phyloP scores from a whole-genome alignment of 106 monocot genomes.

The Xerophyta viscosa region DNA sequence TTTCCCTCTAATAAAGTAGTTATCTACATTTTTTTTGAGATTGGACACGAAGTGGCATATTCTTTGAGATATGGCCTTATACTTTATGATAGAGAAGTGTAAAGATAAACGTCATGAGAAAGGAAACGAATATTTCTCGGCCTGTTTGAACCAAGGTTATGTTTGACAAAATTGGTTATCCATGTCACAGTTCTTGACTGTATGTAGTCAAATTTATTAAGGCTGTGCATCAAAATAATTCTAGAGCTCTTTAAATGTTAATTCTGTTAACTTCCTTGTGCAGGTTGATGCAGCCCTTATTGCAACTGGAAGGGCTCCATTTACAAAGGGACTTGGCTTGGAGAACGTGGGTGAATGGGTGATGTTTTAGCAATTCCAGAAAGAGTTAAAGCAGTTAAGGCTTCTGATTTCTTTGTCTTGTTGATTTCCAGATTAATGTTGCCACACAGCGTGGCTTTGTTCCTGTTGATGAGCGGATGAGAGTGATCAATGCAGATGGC shows the following conservation, averaged over 20 bases:
- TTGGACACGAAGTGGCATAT: background rate
- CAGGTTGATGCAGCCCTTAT: constrained; percentile 99
- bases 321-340: constrained; percentile 95
- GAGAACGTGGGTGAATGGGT: constrained; percentile 70
- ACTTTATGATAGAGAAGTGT: too few relatives aligned
- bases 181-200: too few relatives aligned
- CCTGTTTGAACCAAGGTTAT: too few relatives aligned
- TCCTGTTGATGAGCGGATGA: constrained; percentile 93
- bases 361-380: background rate
- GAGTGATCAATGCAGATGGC: constrained; percentile 70
- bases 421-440: constrained; percentile 79
- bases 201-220: too few relatives aligned
- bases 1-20: background rate
- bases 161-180: too few relatives aligned
- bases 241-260: background rate
- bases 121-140: too few relatives aligned
- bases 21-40: background rate
- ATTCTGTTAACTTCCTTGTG: background rate
- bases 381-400: background rate
- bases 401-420: background rate
- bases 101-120: too few relatives aligned
- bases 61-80: background rate
- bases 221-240: too few relatives aligned
- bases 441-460: constrained; percentile 91
- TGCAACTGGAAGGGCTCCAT: constrained; percentile 95